Base-by-base conservation (phyloP, 257 asterid genomes). In the Fraxinus anomala region DNA sequence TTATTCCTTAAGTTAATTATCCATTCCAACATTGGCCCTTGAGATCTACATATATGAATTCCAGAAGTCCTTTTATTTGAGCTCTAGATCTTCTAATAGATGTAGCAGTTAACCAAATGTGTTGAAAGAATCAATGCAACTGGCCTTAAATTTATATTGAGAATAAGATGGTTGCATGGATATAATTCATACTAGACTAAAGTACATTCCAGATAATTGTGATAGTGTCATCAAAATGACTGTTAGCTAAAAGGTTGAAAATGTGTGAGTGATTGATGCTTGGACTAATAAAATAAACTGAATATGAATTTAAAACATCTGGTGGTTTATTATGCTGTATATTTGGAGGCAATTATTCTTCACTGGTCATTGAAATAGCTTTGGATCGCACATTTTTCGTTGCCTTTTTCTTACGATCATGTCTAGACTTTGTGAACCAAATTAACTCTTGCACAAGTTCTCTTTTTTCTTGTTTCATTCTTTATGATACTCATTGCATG, bases 401-500 rank as follows among this genome's bases (percentile, higher is more conserved):
- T 54, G 68, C 69, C 8, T 28, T 74, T 37, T 44, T 39, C 31
- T 79, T 71, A 30, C 33, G 33, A 39, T 23, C 6, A 16, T 42
- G 51, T 3, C 31, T 31, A 13, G 23, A 11, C 1, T n/a, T 17
- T 23, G 73, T 76, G 44, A 63, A 76, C 65, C 68, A 73, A 68
- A 30, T 69, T 17, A 80, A 47, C 61, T 73, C 37, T n/a, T 63
- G 59, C 68, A 33, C 59, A 12, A 40, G 36, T 16, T 73, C 54
- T 56, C 26, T 10, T 42, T 36, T 66, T 70, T 36, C 72, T 73
- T 28, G 33, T 73, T 68, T 26, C 74, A 19, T 47, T 40, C 59
- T 42, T 28, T 75, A 34, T 79, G 70, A 72, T 72, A 68, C 84
- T 87, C 42, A 24, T 74, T 72, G 66, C 28, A 34, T 82, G 68